Base-by-base conservation (phyloP, 1,139 yeast genomes). In the Suhomyces coccinellae region DNA sequence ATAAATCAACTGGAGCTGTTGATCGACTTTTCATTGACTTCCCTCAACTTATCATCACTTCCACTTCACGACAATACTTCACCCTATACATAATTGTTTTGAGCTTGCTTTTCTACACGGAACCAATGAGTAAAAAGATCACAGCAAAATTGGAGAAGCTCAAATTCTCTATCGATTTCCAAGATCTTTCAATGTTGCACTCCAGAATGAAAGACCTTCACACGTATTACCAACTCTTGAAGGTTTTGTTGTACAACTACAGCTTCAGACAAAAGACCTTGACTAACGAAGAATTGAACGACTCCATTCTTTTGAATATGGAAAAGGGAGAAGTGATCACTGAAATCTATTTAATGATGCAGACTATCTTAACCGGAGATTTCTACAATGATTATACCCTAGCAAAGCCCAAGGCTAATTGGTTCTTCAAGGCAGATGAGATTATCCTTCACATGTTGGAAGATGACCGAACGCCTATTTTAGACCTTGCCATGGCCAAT, bases 341-440 rank as follows among this genome's bases (percentile, higher is more conserved):
- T 16, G 77, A 74, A 42, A 62, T 74, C 2, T 69, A 63, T 45
- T 54, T 74, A 15, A 57, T 73, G 55, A 63, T 73, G 61, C 67
- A 65, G 44, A 67, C 76, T 1, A 59, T 75, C n/a, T 59, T 73
- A 22, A 60, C 69, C 3, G 80, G 79, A 0, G 71, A 69, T 38
- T 55, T 62, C 38, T 53, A 53, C 17, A 50, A 52, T 43, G 59
- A 67, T 13, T 56, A 59, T 4, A 13, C 39, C 9, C 32, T 45
- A 12, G 48, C 51, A 6, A 44, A 45, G 16, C 57, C 68, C 7
- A 55, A 56, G 46, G 58, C 66, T 13, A 77, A 79, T 47, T 85
- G 93, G 87, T 69, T 78, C 13, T 71, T 89, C 24, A 72, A 82
- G 24, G 82, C 95, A 0, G 78, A 74, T 51, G 66, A 72, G 47